A percentile compares a stretch with the other conserved stretches of the same genome.
Conservation (phyloP, 2,329 filamentous ascomycete species). For the Fusarium sp. region DNA sequence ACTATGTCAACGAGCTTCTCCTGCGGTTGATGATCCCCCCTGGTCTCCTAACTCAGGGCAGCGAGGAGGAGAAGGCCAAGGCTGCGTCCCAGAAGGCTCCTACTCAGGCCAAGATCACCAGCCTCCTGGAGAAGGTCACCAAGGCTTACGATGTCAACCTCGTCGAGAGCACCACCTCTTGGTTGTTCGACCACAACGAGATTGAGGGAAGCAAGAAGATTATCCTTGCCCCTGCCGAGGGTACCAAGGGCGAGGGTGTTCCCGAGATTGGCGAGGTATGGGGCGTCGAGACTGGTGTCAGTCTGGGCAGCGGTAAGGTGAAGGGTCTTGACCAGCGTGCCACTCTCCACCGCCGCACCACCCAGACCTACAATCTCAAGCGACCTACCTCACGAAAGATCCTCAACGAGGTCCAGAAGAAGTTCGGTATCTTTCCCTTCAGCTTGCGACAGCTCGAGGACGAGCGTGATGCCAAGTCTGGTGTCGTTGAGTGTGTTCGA, state of each 20-base stretch:
- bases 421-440: slow-evolving; percentile 98
- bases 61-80: slow-evolving; percentile 96
- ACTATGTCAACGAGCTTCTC: slow-evolving; percentile 96
- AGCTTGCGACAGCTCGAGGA: slow-evolving; percentile 96
- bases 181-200: slow-evolving; percentile 96
- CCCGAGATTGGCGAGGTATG: slow-evolving; percentile 94
- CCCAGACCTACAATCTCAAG: slow-evolving; percentile 92
- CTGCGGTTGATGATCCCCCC: slow-evolving; percentile 91
- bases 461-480: slow-evolving; percentile 94
- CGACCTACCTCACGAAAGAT: slow-evolving; percentile 92
- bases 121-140: slow-evolving; percentile 88
- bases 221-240: slow-evolving; percentile 86
- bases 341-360: slow-evolving; percentile 93
- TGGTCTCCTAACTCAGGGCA: slow-evolving; percentile 83
- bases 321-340: slow-evolving; percentile 89
- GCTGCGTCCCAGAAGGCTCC: slow-evolving; percentile 83
- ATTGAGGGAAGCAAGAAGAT: slow-evolving; percentile 99
- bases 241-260: slow-evolving; percentile 88
- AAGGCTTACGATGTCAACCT: slow-evolving; percentile 92
- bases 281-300: slow-evolving; percentile 97
- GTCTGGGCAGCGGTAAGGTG: slow-evolving; percentile 91
- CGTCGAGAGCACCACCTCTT: slow-evolving; percentile 98
- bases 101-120: slow-evolving; percentile 87
- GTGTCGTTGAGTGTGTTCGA: slow-evolving; percentile 95
- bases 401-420: slow-evolving; percentile 94